Percentiles rank a stretch among this genome's conserved stretches.
phyloP scores from a whole-genome alignment of 1,139 yeast species.

The Saccharomycopsis phalli region DNA sequence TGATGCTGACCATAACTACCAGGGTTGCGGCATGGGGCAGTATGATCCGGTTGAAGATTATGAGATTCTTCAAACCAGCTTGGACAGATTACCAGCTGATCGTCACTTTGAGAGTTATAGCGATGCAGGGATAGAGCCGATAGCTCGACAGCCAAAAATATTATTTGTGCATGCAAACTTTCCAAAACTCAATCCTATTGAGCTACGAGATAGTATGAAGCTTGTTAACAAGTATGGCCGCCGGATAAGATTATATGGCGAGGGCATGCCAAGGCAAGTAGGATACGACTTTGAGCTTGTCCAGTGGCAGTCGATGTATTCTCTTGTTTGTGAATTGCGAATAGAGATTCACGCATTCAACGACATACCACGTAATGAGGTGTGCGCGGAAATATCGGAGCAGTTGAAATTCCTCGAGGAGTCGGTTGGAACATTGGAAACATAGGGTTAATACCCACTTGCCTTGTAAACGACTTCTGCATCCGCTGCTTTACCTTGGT shows the following conservation, averaged over 20 bases:
- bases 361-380: slow-evolving; percentile 35
- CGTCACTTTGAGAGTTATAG: slow-evolving; percentile 17
- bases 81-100: slow-evolving; percentile 10
- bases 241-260: slow-evolving; percentile 45
- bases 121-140: slow-evolving; percentile 16
- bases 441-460: not conserved
- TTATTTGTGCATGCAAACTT: slow-evolving; percentile 59
- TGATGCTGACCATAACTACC: slow-evolving; percentile 34
- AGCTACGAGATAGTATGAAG: slow-evolving; percentile 34
- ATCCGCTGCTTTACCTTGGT: not conserved
- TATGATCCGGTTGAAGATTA: slow-evolving; percentile 57
- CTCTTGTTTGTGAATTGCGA: slow-evolving; percentile 46
- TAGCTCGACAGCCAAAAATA: slow-evolving; percentile 34
- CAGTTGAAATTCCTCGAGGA: slow-evolving; percentile 37
- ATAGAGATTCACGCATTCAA: slow-evolving; percentile 38
- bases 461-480: no score
- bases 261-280: slow-evolving; percentile 40
- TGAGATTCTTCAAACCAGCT: slow-evolving; percentile 23
- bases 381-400: slow-evolving; percentile 40
- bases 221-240: slow-evolving; percentile 37
- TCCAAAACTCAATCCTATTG: slow-evolving; percentile 57
- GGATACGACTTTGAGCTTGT: slow-evolving; percentile 53
- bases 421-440: slow-evolving; percentile 21
- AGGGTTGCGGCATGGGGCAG: slow-evolving; percentile 70
- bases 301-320: slow-evolving; percentile 53